These are phyloP conservation scores for Aureobasidium sp. DNA, from an alignment of 2,329 filamentous ascomycete genomes.

Conservation along the genomic window DNA sequence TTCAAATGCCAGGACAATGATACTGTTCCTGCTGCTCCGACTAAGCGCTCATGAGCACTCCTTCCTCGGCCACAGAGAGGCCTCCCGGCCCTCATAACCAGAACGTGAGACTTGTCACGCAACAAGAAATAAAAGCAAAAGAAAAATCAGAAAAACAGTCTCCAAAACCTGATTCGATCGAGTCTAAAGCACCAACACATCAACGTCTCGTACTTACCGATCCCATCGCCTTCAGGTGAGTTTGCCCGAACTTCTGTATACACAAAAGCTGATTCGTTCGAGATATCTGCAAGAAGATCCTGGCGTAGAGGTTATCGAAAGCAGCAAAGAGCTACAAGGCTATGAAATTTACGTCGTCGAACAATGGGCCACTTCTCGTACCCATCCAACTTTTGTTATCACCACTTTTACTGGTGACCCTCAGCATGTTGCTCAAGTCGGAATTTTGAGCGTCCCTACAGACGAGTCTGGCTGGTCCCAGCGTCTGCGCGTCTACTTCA, in stretches of 20 bases:
- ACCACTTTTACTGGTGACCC: constrained; percentile 87
- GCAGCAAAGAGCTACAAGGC: constrained; percentile 61
- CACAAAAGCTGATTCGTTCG: constrained; percentile 15
- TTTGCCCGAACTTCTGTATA: not conserved
- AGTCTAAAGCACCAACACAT: constrained; percentile 25
- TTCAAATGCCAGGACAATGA: constrained; percentile 10
- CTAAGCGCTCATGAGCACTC: constrained; percentile 13
- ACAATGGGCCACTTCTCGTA: constrained; percentile 92
- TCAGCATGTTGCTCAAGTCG: constrained; percentile 68
- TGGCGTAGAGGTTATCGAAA: constrained; percentile 66
- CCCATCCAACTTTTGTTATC: constrained; percentile 84
- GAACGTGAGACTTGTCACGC: not conserved
- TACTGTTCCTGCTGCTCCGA: not conserved
- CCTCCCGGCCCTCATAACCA: constrained; percentile 14
- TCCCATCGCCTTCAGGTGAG: constrained; percentile 53
- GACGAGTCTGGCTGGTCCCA: constrained; percentile 76
- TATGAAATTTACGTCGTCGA: constrained; percentile 94
- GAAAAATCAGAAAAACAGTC: constrained; percentile 5
- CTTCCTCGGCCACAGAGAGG: constrained; percentile 6
- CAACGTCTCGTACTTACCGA: constrained; percentile 60
- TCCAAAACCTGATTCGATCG: not conserved
- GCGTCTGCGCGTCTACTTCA: constrained; percentile 74
- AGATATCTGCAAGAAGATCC: constrained; percentile 78
- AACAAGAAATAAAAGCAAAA: not conserved
- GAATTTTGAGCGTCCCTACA: constrained; percentile 72